Percentiles rank a stretch among this genome's conserved stretches.
Evolutionary conservation across 768 basidiomycete genomes (phyloP).

Genomic region (Naganishia vaughanmartiniae): DNA sequence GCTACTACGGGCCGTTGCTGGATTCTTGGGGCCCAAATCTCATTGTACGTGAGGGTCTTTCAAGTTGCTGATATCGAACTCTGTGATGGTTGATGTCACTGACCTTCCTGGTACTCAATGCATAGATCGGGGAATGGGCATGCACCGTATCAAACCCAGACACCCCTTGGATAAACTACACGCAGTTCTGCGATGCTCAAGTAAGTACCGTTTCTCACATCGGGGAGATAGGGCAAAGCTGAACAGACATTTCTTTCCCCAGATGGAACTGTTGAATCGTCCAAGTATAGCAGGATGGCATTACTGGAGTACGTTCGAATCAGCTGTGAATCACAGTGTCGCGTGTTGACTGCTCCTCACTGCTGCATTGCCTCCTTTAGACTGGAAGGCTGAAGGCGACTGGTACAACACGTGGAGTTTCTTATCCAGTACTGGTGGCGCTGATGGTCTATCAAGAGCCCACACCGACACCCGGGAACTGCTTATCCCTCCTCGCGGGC

Average conservation of each 20-base stretch:
- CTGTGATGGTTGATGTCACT: not conserved
- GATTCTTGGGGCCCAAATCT: conserved; percentile 13
- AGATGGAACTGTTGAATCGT: conserved; percentile 19
- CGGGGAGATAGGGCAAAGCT: not conserved
- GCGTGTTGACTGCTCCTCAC: not conserved
- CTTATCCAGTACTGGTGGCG: not conserved
- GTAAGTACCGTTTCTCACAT: not conserved
- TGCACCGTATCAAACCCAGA: conserved; percentile 13
- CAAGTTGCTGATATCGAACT: not conserved
- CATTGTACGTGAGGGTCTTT: not conserved
- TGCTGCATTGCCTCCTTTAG: not conserved
- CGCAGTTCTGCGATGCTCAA: conserved; percentile 29
- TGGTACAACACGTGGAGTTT: conserved; percentile 22
- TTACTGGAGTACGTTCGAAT: conserved; percentile 24
- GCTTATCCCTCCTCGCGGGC: not conserved
- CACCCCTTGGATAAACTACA: conserved; percentile 10
- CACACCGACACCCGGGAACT: not conserved
- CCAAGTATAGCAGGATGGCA: conserved; percentile 25
- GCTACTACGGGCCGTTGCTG: conserved; percentile 5
- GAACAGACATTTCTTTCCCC: not conserved
- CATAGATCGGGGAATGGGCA: conserved; percentile 29
- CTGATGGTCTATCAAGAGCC: not conserved
- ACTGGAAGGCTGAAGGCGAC: conserved; percentile 8
- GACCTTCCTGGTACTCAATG: not conserved
- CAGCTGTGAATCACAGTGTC: not conserved